phyloP scores from a whole-genome alignment of 164 flowering plant genomes.

The Cinnamomum chago region DNA sequence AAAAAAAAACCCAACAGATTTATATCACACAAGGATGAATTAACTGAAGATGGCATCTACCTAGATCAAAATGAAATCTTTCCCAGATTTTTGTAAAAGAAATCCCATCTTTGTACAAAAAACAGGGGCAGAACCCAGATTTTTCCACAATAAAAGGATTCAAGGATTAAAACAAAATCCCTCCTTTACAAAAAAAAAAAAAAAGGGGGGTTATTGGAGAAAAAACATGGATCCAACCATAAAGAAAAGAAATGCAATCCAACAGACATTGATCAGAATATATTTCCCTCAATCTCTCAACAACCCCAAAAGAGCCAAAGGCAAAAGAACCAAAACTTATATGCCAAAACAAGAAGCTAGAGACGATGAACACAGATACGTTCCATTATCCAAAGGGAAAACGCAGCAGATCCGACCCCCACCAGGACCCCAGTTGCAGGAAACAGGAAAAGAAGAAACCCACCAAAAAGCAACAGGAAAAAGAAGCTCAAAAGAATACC shows the following conservation, averaged over 20 bases:
- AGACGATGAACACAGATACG: background rate
- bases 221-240: background rate
- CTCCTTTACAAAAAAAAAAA: background rate
- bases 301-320: background rate
- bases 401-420: slow-evolving; percentile 2
- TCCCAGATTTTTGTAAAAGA: background rate
- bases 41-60: background rate
- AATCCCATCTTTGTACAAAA: too few species aligned
- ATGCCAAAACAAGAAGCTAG: background rate
- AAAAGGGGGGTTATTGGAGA: background rate
- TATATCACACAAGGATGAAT: background rate
- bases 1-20: background rate
- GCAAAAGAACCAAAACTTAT: background rate
- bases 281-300: background rate
- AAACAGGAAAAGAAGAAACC: background rate
- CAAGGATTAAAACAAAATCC: background rate
- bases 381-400: background rate
- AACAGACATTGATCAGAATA: background rate
- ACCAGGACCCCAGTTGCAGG: slow-evolving; percentile 5
- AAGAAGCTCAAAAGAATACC: slow-evolving; percentile 6
- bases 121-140: too few species aligned
- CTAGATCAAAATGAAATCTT: slow-evolving; percentile 1
- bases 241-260: background rate
- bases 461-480: background rate
- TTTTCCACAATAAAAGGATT: background rate